Evolutionary conservation across 306 rosid species (phyloP), one percentile per base, ranked within the genome.

Genomic region (Betula pendula): DNA sequence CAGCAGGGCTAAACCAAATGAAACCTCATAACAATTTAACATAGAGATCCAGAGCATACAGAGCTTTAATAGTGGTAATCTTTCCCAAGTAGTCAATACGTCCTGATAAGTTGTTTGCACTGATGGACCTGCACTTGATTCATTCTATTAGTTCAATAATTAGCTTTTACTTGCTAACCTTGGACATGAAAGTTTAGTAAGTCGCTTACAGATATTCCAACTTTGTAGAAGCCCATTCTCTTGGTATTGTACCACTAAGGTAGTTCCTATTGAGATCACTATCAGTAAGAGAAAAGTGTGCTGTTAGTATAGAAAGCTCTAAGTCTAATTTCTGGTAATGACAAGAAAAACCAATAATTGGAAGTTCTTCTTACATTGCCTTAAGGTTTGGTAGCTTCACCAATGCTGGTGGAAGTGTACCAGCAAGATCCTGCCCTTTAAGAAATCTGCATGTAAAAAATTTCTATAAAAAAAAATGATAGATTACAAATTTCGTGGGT

Each of bases 171-270:
- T 1, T 6, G 24, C 24, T 40, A 38, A 79, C 31, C 24, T 16
- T 49, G 56, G 55, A 72, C 7, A 27, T 24, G 31, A 43, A 70
- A 63, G 14, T 3, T 56, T 14, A 13, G 29, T 17, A 51, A 35
- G 25, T 31, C 43, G 52, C 42, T 83, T 53, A 83, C 86, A 83
- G 80, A 48, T 43, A 70, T 69, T 78, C 77, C 80, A 78, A 53
- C 74, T 79, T 51, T 24, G 66, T 22, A 45, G 83, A 83, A 62
- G 77, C 79, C 86, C 83, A 79, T 69, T 79, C 80, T 3, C 4
- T 31, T 2, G 83, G 86, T 74, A 83, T 78, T 14, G 82, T 8
- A 20, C 86, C 86, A 79, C 66, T 70, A 6, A 83, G 83, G 75
- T 78, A 74, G 75, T 83, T 82, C 70, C 55, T 55, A 13, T 56